Evolutionary conservation across 306 rosid species (phyloP).

Genomic region (Begonia fuchsioides): DNA sequence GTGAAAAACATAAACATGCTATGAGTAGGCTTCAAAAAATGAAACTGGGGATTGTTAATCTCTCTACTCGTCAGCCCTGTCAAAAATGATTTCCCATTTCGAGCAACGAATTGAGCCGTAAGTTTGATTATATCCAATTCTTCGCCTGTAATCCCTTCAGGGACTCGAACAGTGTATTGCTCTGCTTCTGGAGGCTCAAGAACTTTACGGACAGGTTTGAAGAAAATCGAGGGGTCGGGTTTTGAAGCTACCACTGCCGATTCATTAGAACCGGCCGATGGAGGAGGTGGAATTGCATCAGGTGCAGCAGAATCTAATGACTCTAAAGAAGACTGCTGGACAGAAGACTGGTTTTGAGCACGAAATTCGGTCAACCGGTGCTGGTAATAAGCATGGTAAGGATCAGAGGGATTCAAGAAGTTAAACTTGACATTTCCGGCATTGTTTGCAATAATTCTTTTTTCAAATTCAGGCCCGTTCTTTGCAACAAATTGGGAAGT

Average conservation of each 20-base stretch:
- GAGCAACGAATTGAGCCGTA: conserved; percentile 89
- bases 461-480: conserved; percentile 81
- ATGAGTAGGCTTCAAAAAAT: conserved; percentile 90
- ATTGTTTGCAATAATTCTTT: conserved; percentile 74
- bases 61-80: conserved; percentile 87
- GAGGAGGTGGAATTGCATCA: conserved; percentile 23
- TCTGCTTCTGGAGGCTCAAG: conserved; percentile 90
- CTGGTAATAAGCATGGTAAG: conserved; percentile 85
- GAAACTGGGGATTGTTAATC: conserved; percentile 76
- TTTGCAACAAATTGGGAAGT: conserved; percentile 81
- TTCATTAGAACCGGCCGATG: conserved; percentile 33
- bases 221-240: conserved; percentile 53
- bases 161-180: conserved; percentile 84
- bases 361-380: conserved; percentile 69
- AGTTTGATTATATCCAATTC: conserved; percentile 91
- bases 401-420: conserved; percentile 56
- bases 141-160: conserved; percentile 93
- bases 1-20: conserved; percentile 93
- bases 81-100: conserved; percentile 89
- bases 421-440: conserved; percentile 71
- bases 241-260: conserved; percentile 10
- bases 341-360: conserved; percentile 55
- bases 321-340: conserved; percentile 22
- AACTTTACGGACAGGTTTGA: conserved; percentile 52
- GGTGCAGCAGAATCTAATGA: conserved; percentile 18